Evolutionary conservation across 2,329 filamentous ascomycete genomes (phyloP).

Genomic region (Aspergillus persii): DNA sequence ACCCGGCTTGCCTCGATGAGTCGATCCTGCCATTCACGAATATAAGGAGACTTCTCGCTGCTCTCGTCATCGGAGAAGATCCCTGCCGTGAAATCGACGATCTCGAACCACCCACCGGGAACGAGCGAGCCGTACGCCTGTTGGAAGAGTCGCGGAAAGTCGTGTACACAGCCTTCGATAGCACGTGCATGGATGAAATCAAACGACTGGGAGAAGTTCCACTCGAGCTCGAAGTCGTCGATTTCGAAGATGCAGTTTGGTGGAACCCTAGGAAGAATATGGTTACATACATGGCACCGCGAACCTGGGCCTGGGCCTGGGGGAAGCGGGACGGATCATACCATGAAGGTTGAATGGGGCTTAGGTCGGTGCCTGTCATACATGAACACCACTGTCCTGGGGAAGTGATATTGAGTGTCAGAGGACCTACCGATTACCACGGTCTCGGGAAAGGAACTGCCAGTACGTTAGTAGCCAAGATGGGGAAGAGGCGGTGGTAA

Average conservation of each 20-base stretch:
- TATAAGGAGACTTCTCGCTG: slow-evolving; percentile 22
- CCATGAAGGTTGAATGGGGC: slow-evolving; percentile 27
- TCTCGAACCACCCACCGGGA: slow-evolving; percentile 52
- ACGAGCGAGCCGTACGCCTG: slow-evolving; percentile 37
- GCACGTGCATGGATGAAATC: slow-evolving; percentile 29
- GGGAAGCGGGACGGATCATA: slow-evolving; percentile 6
- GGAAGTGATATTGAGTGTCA: neutral
- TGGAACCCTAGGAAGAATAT: slow-evolving; percentile 21
- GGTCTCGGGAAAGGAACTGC: slow-evolving; percentile 24
- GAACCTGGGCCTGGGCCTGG: neutral
- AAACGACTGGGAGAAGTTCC: slow-evolving; percentile 24
- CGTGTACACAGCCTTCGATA: slow-evolving; percentile 24
- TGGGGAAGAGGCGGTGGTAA: neutral
- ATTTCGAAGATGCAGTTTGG: slow-evolving; percentile 30
- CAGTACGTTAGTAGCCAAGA: neutral
- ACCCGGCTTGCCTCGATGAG: slow-evolving; percentile 29
- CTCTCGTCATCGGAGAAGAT: slow-evolving; percentile 33
- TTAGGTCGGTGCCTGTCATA: slow-evolving; percentile 27
- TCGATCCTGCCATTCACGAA: slow-evolving; percentile 26
- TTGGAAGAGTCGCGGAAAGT: slow-evolving; percentile 22
- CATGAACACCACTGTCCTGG: neutral
- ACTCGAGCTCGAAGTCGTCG: slow-evolving; percentile 28
- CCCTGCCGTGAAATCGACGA: slow-evolving; percentile 38
- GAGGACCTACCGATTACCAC: slow-evolving; percentile 16
- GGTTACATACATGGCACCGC: neutral